Conservation (phyloP, 768 basidiomycete genomes). For the Lentinula sp. region DNA sequence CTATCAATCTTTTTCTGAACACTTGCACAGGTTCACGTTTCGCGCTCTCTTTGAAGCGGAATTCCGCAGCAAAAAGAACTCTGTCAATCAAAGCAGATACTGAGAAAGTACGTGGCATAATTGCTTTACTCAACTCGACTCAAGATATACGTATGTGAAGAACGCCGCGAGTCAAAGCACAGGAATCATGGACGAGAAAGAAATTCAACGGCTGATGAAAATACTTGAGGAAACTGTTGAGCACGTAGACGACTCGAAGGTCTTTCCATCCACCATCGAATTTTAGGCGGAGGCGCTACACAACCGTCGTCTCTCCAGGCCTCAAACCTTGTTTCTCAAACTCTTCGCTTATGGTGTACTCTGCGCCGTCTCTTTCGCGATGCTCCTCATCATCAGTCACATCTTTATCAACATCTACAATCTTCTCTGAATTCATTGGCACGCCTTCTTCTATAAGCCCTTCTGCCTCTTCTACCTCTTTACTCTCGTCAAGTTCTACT, state of each 20-base stretch:
- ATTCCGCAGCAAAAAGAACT: neutral
- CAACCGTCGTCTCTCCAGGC: neutral
- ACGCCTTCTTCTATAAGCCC: no score
- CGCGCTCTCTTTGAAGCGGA: neutral
- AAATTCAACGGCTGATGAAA: neutral
- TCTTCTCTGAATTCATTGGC: neutral
- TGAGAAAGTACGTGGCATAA: neutral
- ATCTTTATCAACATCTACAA: neutral
- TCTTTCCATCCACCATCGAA: neutral
- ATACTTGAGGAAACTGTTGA: neutral
- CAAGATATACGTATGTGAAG: no score
- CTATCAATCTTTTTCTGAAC: neutral
- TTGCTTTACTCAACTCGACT: no score
- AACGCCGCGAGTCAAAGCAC: no score
- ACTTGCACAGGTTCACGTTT: neutral
- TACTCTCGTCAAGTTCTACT: neutral
- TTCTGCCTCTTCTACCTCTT: neutral
- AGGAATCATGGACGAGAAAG: neutral
- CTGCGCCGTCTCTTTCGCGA: neutral
- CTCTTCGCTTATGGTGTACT: neutral
- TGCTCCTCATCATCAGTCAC: neutral
- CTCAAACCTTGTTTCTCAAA: neutral
- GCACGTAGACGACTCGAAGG: neutral
- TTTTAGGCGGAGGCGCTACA: neutral
- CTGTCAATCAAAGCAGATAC: neutral